Evolutionary conservation across 257 asterid genomes (phyloP).

Genomic region (Gentiana dahurica): DNA sequence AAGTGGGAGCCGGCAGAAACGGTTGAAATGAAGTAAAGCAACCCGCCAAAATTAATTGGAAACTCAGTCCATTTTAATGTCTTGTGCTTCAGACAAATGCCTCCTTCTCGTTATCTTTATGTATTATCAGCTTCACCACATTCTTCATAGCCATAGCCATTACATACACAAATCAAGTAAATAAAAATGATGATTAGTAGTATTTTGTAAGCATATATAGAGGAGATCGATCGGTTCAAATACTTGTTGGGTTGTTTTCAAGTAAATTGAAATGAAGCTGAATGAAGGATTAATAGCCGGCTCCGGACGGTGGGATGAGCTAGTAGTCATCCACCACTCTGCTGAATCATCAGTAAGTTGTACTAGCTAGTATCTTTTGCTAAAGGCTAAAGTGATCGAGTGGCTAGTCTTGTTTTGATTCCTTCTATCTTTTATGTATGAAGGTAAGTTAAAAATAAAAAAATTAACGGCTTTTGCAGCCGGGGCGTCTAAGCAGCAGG

Average conservation of each 20-base stretch:
- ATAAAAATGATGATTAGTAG: neutral
- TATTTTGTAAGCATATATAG: neutral
- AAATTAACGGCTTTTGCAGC: neutral
- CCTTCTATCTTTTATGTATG: no score
- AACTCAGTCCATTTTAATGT: neutral
- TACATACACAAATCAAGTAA: neutral
- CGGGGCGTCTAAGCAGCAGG: constrained; percentile 9
- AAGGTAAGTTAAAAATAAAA: no score
- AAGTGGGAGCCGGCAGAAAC: neutral
- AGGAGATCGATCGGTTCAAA: neutral
- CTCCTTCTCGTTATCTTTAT: neutral
- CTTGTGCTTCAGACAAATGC: no score
- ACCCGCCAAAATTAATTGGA: neutral
- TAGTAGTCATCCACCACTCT: constrained; percentile 13
- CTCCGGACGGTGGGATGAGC: constrained; percentile 13
- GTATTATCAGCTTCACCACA: neutral
- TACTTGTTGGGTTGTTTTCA: neutral
- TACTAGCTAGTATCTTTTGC: no score
- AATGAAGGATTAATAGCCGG: constrained; percentile 13
- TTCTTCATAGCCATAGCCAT: neutral
- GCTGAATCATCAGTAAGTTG: constrained; percentile 10
- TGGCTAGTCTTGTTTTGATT: no score
- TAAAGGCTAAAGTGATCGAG: no score
- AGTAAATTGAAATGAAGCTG: neutral
- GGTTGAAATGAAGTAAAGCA: neutral